Evolutionary conservation across 352 stramenopile genomes (phyloP), one percentile per base, ranked within the genome.

Genomic region (Globisporangium viniferum): DNA sequence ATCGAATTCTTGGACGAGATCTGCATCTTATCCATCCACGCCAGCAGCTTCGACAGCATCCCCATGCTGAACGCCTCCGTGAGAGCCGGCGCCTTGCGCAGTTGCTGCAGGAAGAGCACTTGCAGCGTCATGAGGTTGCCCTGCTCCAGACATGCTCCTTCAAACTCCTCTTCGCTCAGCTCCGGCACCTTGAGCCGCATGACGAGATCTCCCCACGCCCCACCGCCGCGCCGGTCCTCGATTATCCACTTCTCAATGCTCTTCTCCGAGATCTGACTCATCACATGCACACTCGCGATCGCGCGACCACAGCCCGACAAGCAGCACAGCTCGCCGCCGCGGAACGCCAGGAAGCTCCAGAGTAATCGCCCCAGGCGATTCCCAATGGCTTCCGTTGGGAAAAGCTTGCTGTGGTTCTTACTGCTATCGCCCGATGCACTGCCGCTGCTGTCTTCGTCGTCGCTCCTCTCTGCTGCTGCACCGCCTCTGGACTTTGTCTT

Each of bases 231-330:
- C 4, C 87, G 82, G 48, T 93, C 85, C 64, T 93, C 86, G 53
- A 95, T 93, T 15, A 94, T 73, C 86, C 86, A 94, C 53, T 90
- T 91, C 69, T 94, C 87, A 44, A 96, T 93, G 63, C 86, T 91
- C 44, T 88, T 86, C 67, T 96, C 89, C 0, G 85, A 74, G 7
- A 94, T 82, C 20, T 88, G 77, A 65, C 83, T 91, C 87, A 96
- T 94, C 4, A 93, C 78, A 31, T 93, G 77, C 14, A 96, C 89
- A 0, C 84, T 94, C 39, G 89, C 89, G 39, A 96, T 78, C 1
- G 87, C 81, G n/a, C 83, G 81, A 0, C 89, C 88, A 62, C 86
- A 93, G 0, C 80, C 84, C 7, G 79, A 72, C 8, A 96, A 64
- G 41, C 85, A 94, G 44, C 81, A 88, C 1, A 92, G 67, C 44